Conservation (phyloP, 768 basidiomycete species). For the Scleroderma citrinum region DNA sequence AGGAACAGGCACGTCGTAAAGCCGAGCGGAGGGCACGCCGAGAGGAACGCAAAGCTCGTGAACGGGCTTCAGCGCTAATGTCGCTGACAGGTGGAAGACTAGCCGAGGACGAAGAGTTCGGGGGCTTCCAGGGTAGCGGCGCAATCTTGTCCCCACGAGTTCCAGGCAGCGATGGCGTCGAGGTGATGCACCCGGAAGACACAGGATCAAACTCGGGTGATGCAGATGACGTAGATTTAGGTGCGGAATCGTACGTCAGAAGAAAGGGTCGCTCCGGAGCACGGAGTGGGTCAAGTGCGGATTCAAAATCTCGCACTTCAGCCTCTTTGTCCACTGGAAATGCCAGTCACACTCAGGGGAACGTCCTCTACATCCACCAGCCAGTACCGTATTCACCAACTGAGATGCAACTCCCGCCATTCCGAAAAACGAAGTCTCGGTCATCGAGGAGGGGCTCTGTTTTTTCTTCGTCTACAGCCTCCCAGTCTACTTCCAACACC, state of each 20-base stretch:
- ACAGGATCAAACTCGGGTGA: slow-evolving; percentile 20
- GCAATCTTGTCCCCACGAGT: not conserved
- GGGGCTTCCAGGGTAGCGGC: slow-evolving; percentile 61
- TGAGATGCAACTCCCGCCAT: slow-evolving; percentile 21
- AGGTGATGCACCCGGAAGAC: not conserved
- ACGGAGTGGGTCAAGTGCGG: slow-evolving; percentile 40
- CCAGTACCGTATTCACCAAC: slow-evolving; percentile 22
- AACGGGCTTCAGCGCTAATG: slow-evolving; percentile 26
- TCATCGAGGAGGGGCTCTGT: slow-evolving; percentile 28
- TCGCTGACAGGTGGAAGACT: slow-evolving; percentile 27
- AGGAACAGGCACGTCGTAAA: slow-evolving; percentile 37
- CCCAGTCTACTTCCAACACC: slow-evolving; percentile 43
- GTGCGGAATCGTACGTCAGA: slow-evolving; percentile 48
- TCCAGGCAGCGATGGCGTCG: slow-evolving; percentile 19
- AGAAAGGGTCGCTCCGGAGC: slow-evolving; percentile 25
- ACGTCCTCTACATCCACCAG: slow-evolving; percentile 21
- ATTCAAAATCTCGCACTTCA: slow-evolving; percentile 59
- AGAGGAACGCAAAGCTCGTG: slow-evolving; percentile 41
- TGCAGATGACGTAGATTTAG: slow-evolving; percentile 55
- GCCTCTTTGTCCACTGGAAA: slow-evolving; percentile 35
- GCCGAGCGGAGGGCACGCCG: slow-evolving; percentile 44
- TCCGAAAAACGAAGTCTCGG: slow-evolving; percentile 14
- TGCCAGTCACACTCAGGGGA: slow-evolving; percentile 17
- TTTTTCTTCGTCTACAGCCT: slow-evolving; percentile 35
- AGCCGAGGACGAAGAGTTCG: slow-evolving; percentile 40